phyloP scores from a whole-genome alignment of 352 stramenopile species.

The Phytopythium chamaehyphon region DNA sequence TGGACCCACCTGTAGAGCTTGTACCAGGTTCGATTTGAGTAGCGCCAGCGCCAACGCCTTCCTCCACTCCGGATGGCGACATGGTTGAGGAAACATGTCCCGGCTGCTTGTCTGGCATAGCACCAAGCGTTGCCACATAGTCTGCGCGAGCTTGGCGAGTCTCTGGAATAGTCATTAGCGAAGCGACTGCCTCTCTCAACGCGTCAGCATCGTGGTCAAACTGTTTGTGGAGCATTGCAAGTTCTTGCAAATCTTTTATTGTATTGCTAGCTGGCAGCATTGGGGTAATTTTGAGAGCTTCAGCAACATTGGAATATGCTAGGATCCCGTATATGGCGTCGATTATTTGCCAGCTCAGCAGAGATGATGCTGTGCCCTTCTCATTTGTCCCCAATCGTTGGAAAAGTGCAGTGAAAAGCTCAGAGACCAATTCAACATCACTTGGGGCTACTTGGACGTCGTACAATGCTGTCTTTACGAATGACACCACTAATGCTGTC shows the following conservation, averaged over 20 bases:
- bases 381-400: slow-evolving; percentile 28
- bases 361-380: neutral
- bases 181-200: neutral
- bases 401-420: slow-evolving; percentile 31
- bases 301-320: neutral
- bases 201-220: neutral
- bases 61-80: too few relatives aligned
- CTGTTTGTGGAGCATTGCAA: slow-evolving; percentile 1
- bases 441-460: slow-evolving; percentile 39
- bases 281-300: neutral
- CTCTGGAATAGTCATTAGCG: neutral
- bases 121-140: neutral
- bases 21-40: too few relatives aligned
- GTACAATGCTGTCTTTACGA: slow-evolving; percentile 29
- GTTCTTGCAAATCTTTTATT: neutral
- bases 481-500: slow-evolving; percentile 25
- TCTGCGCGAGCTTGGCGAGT: neutral
- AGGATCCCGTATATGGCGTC: neutral
- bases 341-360: neutral
- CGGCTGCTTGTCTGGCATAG: neutral
- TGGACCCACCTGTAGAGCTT: too few relatives aligned
- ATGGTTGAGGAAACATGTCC: too few relatives aligned
- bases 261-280: neutral
- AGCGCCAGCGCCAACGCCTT: too few relatives aligned
- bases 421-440: slow-evolving; percentile 41